Evolutionary conservation across 2,329 filamentous ascomycete genomes (phyloP), one percentile per base, ranked within the genome.

Genomic region (Penicillium freii): DNA sequence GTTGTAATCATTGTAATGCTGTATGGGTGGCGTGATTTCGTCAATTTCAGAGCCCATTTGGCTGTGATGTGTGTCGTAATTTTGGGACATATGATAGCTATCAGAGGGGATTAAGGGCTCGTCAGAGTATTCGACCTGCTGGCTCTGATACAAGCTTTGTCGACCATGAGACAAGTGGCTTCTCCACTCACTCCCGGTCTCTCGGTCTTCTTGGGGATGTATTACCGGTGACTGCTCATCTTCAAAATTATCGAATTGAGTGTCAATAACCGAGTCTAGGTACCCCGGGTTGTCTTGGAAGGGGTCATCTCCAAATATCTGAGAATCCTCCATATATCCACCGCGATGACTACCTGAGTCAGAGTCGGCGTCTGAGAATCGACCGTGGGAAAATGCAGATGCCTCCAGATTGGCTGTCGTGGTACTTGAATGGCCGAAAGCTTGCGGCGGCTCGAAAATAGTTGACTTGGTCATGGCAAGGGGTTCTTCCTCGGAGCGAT

Each of bases 341-440:
- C 68, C 68, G 45, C 57, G 62, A 39, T 62, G 60, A 43, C 64
- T 58, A 36, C 71, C 74, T 33, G 61, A 65, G n/a, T 77, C 75
- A 6, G 74, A 73, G 36, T 71, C 73, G 19, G 75, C 75, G 58
- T 78, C 75, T 15, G 75, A 77, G 44, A 77, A 78, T 42, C 73
- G 72, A 11, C 75, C 75, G 57, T 75, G 65, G 29, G 73, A 74
- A 57, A 70, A 71, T 23, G 58, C 56, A 4, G 75, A 77, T 10
- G 54, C 62, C 54, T 69, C 72, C 54, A 75, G 49, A 19, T 23
- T 36, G 27, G 51, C 51, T 7, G 42, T 5, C 0, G 38, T 33
- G 10, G 19, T 27, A 27, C 53, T 59, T 15, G n/a, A 56, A 23
- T 29, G 42, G 9, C 36, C 44, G 29, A 56, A 42, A 4, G 53